Base-by-base conservation (phyloP, 2,329 filamentous ascomycete genomes). In the Talaromyces sp. region DNA sequence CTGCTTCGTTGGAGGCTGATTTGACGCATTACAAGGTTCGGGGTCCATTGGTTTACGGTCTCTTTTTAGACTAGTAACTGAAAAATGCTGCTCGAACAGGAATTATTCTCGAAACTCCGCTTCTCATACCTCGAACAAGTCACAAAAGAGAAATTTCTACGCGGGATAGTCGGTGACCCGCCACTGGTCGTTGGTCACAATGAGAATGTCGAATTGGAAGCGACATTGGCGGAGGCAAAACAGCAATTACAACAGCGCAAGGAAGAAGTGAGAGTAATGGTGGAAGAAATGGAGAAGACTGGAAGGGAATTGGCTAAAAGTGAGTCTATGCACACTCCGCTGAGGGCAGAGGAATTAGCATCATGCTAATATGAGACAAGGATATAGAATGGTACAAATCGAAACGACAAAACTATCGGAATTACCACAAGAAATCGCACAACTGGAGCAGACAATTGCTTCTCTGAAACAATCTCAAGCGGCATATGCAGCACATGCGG, bases 61-160 rank as follows among this genome's bases (percentile, higher is more conserved):
- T 37, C 10, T 37, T 37, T 11, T 3, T 1, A 13, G 35, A 11
- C 11, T 37, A 37, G 13, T 1, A 37, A 37, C 7, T 41, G 14
- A 41, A 14, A 41, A 41, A 13, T 47, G 8, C 1, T 22, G 22
- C 11, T 49, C 31, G 10, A 10, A 33, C 69, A 88, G 80, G 93
- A 97, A 79, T 86, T 98, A 22, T 99, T 98, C 79, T 90, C 92
- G 49, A 98, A 99, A 80, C 85, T 98, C 45, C 92, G 94, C 71
- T 98, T 98, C 82, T 96, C 91, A 69, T 98, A 98, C 79, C 90
- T 97, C 71, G 95, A 99, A 79, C 95, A 98, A 82, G 93, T 98
- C 68, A 98, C 94, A 52, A 99, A 98, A 80, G 95, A 99, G 77
- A 96, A 97, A 74, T 98, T 97, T 78, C 89, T 99, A 63, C 91